Base-by-base conservation (phyloP, 805 yeast genomes). In the Suhomyces emberorum region DNA sequence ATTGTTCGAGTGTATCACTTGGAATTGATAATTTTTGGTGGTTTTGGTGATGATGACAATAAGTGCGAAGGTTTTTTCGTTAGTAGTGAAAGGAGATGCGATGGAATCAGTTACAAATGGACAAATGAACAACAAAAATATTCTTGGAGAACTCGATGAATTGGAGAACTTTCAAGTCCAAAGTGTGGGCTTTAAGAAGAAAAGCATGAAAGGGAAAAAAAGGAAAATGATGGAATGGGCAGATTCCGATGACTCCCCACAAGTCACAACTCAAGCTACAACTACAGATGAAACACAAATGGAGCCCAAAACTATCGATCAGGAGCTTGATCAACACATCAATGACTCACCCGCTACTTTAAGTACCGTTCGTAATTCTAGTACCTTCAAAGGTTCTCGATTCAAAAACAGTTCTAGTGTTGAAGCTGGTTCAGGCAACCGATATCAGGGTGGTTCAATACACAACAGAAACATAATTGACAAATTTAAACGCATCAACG, bases 141-240 rank as follows among this genome's bases (percentile, higher is more conserved):
- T 27, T 4, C 15, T 27, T 9, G 17, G 6, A n/a, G 31, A 21
- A 7, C 29, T 29, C 25, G 38, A 29, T 9, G 38, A 35, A 23
- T 21, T 23, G 26, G 30, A 29, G 26, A n/a, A 7, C 5, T 6
- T 14, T 4, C 21, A n/a, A 15, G 23, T 24, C 16, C 12, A 27
- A n/a, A 19, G 18, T 11, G 30, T 15, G 7, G 36, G 17, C n/a
- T 43, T 43, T 32, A 43, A 42, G 30, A 43, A 39, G 43, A 43
- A 43, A 26, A 31, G 28, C 17, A 25, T 39, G 19, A 39, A 42
- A 23, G 26, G 26, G n/a, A 23, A n/a, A 14, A 23, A 23, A 8
- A n/a, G 9, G 6, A 28, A 27, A 7, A 22, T 30, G 11, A 7
- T 24, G 12, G 31, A 23, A 11, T 17, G 22, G 14, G 35, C 14